Percentiles rank a stretch among this genome's conserved stretches.
phyloP scores from a whole-genome alignment of 1,284 basidiomycete genomes.

The Fomitiporia mediterranea region DNA sequence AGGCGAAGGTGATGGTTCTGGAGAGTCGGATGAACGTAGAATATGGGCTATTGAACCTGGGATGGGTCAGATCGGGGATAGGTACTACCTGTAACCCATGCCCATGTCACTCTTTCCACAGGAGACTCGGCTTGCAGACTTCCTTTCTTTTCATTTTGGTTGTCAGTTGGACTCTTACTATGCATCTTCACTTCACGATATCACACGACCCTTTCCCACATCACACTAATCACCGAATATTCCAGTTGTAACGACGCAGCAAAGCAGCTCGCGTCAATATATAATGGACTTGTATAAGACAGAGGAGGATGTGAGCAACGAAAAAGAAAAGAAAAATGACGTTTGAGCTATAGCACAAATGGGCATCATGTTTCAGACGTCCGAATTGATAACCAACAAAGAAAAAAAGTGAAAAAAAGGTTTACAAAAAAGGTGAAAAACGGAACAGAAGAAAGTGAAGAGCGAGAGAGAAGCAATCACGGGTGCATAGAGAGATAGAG shows the following conservation, averaged over 20 bases:
- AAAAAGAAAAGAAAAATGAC: too few species aligned
- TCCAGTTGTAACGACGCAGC: not conserved
- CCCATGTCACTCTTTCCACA: not conserved
- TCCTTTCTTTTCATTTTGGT: too few species aligned
- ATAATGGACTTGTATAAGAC: not conserved
- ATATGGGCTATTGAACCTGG: constrained; percentile 78
- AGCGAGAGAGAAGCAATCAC: too few species aligned
- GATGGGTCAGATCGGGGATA: constrained; percentile 77
- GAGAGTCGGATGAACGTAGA: constrained; percentile 39
- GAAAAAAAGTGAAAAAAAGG: not conserved
- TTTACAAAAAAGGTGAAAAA: too few species aligned
- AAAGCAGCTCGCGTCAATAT: not conserved
- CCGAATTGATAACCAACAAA: not conserved
- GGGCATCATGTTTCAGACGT: not conserved
- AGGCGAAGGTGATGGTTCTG: constrained; percentile 32
- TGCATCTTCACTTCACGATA: too few species aligned
- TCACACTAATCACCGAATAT: not conserved
- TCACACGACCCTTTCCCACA: too few species aligned
- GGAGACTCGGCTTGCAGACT: not conserved
- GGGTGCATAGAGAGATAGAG: not conserved
- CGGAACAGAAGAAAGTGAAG: too few species aligned
- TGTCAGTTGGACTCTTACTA: too few species aligned
- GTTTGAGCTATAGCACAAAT: not conserved
- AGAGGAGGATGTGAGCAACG: not conserved
- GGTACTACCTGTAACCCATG: constrained; percentile 34